phyloP scores from a whole-genome alignment of 768 basidiomycete genomes.

The Cystobasidium onofrii region DNA sequence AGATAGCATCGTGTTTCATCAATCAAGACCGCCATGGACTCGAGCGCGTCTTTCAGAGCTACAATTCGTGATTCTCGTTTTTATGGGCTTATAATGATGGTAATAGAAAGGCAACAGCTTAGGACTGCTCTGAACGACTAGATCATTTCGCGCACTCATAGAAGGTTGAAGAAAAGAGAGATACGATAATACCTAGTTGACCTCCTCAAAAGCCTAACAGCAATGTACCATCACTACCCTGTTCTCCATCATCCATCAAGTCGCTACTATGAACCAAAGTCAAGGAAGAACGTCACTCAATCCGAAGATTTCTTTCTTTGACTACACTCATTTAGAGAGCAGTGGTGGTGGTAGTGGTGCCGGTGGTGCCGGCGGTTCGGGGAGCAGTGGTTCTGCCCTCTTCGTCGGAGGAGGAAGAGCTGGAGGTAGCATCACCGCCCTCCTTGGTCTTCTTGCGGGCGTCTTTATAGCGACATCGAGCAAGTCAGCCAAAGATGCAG shows the following conservation, averaged over 20 bases:
- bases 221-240: no score
- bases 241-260: no score
- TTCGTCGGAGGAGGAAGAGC: neutral
- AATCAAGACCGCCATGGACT: neutral
- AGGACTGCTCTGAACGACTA: no score
- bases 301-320: no score
- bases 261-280: no score
- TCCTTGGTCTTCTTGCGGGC: neutral
- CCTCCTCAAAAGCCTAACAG: no score
- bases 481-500: neutral
- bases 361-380: neutral
- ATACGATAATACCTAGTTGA: no score
- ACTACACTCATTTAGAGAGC: no score
- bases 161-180: no score
- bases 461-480: neutral
- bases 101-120: neutral
- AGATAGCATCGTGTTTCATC: neutral
- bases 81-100: neutral
- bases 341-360: neutral
- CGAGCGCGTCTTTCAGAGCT: neutral
- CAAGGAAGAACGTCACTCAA: no score
- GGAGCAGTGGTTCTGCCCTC: neutral
- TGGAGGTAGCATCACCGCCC: neutral
- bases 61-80: neutral
- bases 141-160: no score